Base-by-base conservation (phyloP, 441 rosid species). In the Adansonia grandidieri region DNA sequence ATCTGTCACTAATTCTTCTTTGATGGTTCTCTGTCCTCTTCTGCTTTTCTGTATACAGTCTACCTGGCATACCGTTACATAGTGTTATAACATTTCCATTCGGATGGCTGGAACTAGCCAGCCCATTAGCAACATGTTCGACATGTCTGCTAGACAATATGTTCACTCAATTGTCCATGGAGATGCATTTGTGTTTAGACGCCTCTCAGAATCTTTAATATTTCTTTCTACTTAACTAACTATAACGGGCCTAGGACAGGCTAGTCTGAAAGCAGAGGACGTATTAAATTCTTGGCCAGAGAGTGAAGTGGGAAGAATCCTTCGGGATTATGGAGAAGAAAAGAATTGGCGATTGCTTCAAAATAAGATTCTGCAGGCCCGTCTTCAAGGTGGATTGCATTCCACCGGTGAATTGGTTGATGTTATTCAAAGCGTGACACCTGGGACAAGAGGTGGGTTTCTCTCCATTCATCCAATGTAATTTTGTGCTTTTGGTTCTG, bases 241-340 rank as follows among this genome's bases (percentile, higher is more conserved):
- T 84, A 71, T 56, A n/a, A 54, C 84, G 77, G 80, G 84, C 71
- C 76, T 82, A 73, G 85, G 82, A 79, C 91, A 95, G 97, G 97
- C 89, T 74, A 87, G 78, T 85, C 84, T 93, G 79, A 91, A 79
- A 82, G 98, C 98, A 32, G 91, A 89, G 80, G 97, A 96, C 85
- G 92, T 93, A 84, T 79, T 96, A 60, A 93, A 94, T 81, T 86
- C 88, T 40, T 96, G 98, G 98, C 99, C 97, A 57, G 96, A 88
- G 62, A 75, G 84, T 76, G 96, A 94, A 83, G 85, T 96, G 19
- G 97, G 97, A 20, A 83, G 91, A 68, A 82, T 96, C 73, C 84
- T 96, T 65, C 86, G 90, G 74, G 98, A 96, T 5, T 91, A 92
- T 71, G 98, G 98, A 0, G 99, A 96, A 86, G 99, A 96, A 83